Evolutionary conservation across 2,329 filamentous ascomycete genomes (phyloP), one percentile per base, ranked within the genome.

Genomic region (Clonostachys chloroleuca): DNA sequence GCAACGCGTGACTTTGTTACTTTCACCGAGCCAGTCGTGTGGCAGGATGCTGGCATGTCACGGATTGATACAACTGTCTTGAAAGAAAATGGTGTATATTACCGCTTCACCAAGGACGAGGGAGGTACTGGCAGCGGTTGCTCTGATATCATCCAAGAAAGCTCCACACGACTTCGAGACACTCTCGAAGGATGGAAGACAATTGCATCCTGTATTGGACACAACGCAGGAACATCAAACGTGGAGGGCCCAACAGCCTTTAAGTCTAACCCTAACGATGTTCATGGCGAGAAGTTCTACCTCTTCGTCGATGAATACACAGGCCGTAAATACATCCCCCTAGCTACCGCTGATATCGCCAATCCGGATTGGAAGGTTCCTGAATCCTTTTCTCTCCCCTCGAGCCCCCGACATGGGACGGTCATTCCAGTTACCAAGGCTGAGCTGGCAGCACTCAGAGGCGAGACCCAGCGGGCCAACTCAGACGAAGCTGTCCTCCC

Each of bases 101-200:
- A 77, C 53, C 74, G 77, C 10, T 80, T 80, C 54, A 78, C 75
- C 16, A 80, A 80, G 48, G 76, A 80, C 40, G 76, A 80, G 47
- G 74, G 73, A 0, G 72, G 66, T 3, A 62, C 60, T 17, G 65
- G 59, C 5, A 78, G 74, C 1, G 76, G 76, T 2, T 80, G 77
- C 54, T 63, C 61, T 3, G 77, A 80, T 40, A 79, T 80, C 20
- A 78, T 80, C 17, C 68, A 80, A 49, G 76, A 80, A 52, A 67
- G 66, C 34, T 76, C 74, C 0, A 47, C 59, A 2, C 62, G 59
- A 2, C 57, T 80, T 4, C 66, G 68, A 4, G 68, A 67, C 0
- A 63, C 61, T 0, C 56, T 76, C 0, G 54, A 61, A 1, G 63
- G 62, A 0, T 80, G 77, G 76, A 68, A 62, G 0, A 60, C 60